Percentiles rank a stretch among this genome's conserved stretches.
Evolutionary conservation across 129 eudicot genomes (phyloP).

Genomic region (Silybum marianum): DNA sequence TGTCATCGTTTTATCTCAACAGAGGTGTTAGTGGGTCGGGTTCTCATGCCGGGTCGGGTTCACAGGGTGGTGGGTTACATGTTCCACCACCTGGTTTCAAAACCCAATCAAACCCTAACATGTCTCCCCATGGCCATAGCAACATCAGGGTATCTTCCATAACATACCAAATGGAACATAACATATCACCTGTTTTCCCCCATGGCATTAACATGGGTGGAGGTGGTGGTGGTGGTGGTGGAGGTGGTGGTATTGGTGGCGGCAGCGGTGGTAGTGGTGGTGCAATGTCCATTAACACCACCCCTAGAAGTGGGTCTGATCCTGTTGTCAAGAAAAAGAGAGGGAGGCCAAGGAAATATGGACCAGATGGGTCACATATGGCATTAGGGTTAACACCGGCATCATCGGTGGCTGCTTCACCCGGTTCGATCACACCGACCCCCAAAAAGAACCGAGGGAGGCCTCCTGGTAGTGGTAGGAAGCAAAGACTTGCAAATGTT

Average conservation of each 20-base stretch:
- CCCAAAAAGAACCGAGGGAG: constrained; percentile 58
- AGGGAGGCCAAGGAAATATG: constrained; percentile 93
- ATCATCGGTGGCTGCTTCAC: constrained; percentile 39
- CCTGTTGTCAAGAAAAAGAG: constrained; percentile 64
- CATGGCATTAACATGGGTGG: constrained; percentile 37
- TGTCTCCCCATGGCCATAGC: constrained; percentile 53
- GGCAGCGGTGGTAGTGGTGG: constrained; percentile 26
- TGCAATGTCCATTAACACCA: constrained; percentile 17
- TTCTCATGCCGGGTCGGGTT: constrained; percentile 30
- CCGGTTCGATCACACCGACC: constrained; percentile 39
- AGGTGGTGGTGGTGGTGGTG: background rate
- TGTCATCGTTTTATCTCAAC: constrained; percentile 74
- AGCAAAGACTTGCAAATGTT: constrained; percentile 69
- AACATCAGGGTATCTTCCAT: constrained; percentile 43
- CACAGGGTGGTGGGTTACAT: constrained; percentile 34
- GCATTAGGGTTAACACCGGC: constrained; percentile 50
- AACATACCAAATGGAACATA: constrained; percentile 51
- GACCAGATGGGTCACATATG: constrained; percentile 70
- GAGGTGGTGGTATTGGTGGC: background rate
- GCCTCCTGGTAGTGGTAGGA: constrained; percentile 93
- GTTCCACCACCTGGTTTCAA: constrained; percentile 54
- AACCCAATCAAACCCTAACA: constrained; percentile 49
- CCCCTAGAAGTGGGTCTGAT: constrained; percentile 43
- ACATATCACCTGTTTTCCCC: constrained; percentile 48
- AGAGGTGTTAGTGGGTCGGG: constrained; percentile 59